phyloP scores from a whole-genome alignment of 495 filamentous ascomycete genomes.

The Letharia columbiana region DNA sequence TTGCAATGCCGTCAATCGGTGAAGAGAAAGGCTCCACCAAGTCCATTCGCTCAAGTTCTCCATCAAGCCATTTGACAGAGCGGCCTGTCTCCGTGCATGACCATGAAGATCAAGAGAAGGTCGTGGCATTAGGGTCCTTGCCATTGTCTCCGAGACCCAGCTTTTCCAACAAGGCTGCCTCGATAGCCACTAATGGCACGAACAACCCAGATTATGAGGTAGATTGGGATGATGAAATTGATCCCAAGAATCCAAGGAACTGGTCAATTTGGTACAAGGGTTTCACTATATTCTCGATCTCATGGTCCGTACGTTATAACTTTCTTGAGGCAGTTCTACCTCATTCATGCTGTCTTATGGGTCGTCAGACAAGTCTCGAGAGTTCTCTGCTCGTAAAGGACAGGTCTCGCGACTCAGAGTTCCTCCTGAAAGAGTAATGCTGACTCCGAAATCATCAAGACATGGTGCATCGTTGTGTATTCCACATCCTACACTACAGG shows the following conservation, averaged over 20 bases:
- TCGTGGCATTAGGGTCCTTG: conserved; percentile 27
- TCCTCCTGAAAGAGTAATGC: too few species aligned
- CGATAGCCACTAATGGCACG: conserved; percentile 50
- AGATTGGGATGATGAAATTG: conserved; percentile 54
- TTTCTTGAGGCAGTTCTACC: too few species aligned
- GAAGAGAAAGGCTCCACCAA: conserved; percentile 5
- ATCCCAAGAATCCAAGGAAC: conserved; percentile 64
- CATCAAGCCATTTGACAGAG: conserved; percentile 3
- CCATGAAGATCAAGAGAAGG: neutral
- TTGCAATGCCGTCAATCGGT: conserved; percentile 4
- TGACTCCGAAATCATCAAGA: neutral
- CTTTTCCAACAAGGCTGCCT: conserved; percentile 38
- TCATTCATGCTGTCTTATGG: too few species aligned
- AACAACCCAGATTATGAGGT: conserved; percentile 65
- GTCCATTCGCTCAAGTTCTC: conserved; percentile 2
- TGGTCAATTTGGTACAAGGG: conserved; percentile 63
- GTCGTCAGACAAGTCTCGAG: too few species aligned
- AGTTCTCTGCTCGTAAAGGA: too few species aligned
- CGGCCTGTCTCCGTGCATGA: conserved; percentile 1
- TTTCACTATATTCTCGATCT: conserved; percentile 54
- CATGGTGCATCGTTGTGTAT: conserved; percentile 56
- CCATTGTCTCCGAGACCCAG: conserved; percentile 25
- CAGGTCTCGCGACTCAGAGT: too few species aligned
- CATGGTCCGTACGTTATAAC: conserved; percentile 34
- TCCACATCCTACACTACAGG: conserved; percentile 74